A percentile compares a stretch with the other conserved stretches of the same genome.
Evolutionary conservation across 2,329 filamentous ascomycete genomes (phyloP).

Genomic region (Trichoderma breve): DNA sequence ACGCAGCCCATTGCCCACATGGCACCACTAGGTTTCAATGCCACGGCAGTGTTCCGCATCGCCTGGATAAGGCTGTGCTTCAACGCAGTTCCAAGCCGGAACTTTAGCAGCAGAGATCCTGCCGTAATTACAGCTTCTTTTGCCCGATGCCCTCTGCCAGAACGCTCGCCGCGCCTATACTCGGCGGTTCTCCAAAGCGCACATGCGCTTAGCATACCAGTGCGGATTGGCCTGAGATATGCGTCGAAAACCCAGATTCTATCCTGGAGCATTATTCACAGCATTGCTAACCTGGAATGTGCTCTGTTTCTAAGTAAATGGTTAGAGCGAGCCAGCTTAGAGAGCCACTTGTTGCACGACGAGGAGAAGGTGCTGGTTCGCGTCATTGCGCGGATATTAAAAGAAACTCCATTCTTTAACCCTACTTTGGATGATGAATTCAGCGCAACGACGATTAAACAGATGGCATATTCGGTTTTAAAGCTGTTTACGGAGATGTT

Average conservation of each 20-base stretch:
- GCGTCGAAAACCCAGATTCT: constrained; percentile 7
- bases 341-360: not conserved
- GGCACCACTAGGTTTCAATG: constrained; percentile 12
- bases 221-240: constrained; percentile 7
- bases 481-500: constrained; percentile 8
- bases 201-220: constrained; percentile 11
- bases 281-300: constrained; percentile 10
- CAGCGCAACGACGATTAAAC: not conserved
- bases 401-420: constrained; percentile 5
- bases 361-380: constrained; percentile 7
- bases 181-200: constrained; percentile 9
- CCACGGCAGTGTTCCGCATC: constrained; percentile 4
- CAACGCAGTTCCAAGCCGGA: not conserved
- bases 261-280: constrained; percentile 10
- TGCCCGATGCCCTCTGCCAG: not conserved
- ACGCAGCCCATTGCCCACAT: constrained; percentile 14
- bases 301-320: constrained; percentile 10
- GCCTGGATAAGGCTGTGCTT: constrained; percentile 9
- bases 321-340: not conserved
- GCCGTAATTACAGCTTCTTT: not conserved
- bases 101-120: constrained; percentile 3
- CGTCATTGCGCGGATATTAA: not conserved
- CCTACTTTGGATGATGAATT: not conserved
- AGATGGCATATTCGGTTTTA: not conserved
- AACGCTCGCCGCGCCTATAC: constrained; percentile 15